phyloP scores from a whole-genome alignment of 495 filamentous ascomycete species.

The Cenococcum geophilum region DNA sequence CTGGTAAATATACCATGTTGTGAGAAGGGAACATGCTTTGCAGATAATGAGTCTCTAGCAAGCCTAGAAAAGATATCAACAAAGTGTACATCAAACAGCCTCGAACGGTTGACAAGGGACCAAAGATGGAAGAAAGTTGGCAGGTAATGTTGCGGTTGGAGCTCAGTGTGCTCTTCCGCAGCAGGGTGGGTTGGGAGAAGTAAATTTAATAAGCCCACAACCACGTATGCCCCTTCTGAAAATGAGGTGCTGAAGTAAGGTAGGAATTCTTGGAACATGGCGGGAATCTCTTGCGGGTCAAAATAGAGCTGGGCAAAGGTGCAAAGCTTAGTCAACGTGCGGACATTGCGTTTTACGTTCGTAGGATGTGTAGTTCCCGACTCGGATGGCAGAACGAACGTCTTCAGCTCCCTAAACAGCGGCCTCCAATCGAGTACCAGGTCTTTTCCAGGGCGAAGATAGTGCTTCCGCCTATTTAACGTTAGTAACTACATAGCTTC shows the following conservation, averaged over 20 bases:
- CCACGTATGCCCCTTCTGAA: slow-evolving; percentile 80
- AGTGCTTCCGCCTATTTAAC: slow-evolving; percentile 79
- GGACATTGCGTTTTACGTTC: slow-evolving; percentile 60
- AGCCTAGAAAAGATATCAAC: slow-evolving; percentile 85
- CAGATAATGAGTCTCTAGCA: slow-evolving; percentile 71
- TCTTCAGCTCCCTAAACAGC: slow-evolving; percentile 84
- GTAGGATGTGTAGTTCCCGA: slow-evolving; percentile 54
- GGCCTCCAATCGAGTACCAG: slow-evolving; percentile 88
- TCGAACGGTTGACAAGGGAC: slow-evolving; percentile 87
- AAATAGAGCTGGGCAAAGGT: slow-evolving; percentile 88
- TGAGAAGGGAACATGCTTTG: slow-evolving; percentile 70
- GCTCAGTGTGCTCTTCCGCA: slow-evolving; percentile 53
- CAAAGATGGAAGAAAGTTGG: slow-evolving; percentile 94
- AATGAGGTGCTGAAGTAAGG: slow-evolving; percentile 95
- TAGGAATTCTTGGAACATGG: slow-evolving; percentile 87
- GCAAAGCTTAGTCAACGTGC: slow-evolving; percentile 78
- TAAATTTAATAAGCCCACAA: slow-evolving; percentile 75
- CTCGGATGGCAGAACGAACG: slow-evolving; percentile 78
- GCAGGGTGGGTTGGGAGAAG: slow-evolving; percentile 82
- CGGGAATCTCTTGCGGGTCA: slow-evolving; percentile 75
- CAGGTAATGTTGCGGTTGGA: slow-evolving; percentile 76
- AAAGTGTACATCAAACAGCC: slow-evolving; percentile 76
- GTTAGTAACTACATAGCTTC: slow-evolving; percentile 29
- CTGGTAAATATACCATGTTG: slow-evolving; percentile 86
- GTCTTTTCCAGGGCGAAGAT: slow-evolving; percentile 81